phyloP scores from a whole-genome alignment of 352 stramenopile species.

The Thalassiosira exigua region DNA sequence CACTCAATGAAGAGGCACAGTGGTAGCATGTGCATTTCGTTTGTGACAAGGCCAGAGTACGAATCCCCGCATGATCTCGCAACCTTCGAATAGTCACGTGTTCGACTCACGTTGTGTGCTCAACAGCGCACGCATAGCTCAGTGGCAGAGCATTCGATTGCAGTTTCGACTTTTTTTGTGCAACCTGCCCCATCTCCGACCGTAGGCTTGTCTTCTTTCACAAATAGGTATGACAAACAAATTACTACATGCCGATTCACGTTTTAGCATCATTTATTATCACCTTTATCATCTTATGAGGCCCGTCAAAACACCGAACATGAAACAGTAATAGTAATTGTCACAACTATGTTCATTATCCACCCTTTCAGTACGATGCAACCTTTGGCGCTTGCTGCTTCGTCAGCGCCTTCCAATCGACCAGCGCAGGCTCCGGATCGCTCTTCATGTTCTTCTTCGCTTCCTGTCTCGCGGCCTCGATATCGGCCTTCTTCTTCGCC shows the following conservation, averaged over 20 bases:
- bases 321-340: neutral
- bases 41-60: no score
- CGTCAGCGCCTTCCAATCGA: neutral
- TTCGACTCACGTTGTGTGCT: slow-evolving; percentile 31
- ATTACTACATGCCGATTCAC: neutral
- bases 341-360: neutral
- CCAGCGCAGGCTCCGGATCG: neutral
- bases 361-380: neutral
- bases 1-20: no score
- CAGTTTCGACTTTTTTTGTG: slow-evolving; percentile 18
- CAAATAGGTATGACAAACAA: neutral
- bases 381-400: neutral
- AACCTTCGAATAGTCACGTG: slow-evolving; percentile 22
- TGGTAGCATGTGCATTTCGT: no score
- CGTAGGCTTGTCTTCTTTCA: neutral
- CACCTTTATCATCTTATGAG: neutral
- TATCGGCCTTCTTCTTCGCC: neutral
- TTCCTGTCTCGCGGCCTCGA: neutral
- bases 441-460: neutral
- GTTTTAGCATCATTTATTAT: neutral
- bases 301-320: neutral
- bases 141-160: slow-evolving; percentile 41
- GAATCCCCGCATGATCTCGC: no score
- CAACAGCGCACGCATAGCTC: slow-evolving; percentile 16
- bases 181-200: neutral